Evolutionary conservation across 2,329 filamentous ascomycete species (phyloP).

Genomic region (Aspergillus transmontanensis): DNA sequence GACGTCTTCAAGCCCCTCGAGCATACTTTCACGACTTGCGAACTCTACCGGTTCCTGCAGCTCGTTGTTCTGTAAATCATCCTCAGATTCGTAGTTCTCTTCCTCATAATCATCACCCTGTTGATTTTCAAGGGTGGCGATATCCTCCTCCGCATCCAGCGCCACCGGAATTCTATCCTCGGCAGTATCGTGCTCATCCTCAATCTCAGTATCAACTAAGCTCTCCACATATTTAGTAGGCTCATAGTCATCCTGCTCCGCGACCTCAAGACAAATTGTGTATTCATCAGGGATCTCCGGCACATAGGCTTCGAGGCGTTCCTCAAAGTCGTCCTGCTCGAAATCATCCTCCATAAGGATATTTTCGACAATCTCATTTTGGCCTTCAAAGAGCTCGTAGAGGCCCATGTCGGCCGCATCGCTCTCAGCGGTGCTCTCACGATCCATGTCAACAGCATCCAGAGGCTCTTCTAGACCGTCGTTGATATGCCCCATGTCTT

Average conservation of each 20-base stretch:
- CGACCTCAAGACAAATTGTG: not conserved
- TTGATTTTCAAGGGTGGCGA: not conserved
- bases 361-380: not conserved
- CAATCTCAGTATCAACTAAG: not conserved
- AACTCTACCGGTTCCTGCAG: not conserved
- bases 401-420: not conserved
- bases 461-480: not conserved
- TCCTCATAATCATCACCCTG: not conserved
- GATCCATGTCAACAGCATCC: slow-evolving; percentile 8
- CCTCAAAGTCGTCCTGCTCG: not conserved
- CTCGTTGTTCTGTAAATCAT: not conserved
- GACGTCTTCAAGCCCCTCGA: slow-evolving; percentile 22
- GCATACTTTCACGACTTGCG: slow-evolving; percentile 1
- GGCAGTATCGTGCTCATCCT: not conserved
- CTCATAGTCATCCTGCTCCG: not conserved
- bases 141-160: not conserved
- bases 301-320: not conserved
- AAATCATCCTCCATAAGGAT: not conserved
- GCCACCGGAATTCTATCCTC: not conserved
- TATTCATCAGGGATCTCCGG: not conserved
- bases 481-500: not conserved
- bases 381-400: not conserved
- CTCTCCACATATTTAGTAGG: not conserved
- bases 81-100: not conserved
- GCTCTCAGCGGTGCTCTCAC: not conserved